Conservation (phyloP, 495 filamentous ascomycete species). For the Gamarada debralockiae region DNA sequence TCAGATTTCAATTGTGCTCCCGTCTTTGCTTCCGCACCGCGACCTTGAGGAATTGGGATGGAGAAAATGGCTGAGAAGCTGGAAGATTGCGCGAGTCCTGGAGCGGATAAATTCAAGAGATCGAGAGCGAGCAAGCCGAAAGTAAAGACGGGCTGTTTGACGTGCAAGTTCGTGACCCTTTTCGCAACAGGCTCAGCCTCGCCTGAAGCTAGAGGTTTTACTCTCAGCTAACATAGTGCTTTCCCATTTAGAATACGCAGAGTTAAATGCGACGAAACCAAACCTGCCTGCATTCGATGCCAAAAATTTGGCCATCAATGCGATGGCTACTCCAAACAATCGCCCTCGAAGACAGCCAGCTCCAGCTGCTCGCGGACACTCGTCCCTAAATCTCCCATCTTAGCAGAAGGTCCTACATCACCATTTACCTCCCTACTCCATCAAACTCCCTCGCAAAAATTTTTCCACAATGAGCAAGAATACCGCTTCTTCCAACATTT, state of each 20-base stretch:
- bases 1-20: too few species aligned
- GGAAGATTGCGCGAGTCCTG: neutral
- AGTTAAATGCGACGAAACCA: conserved; percentile 57
- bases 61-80: too few species aligned
- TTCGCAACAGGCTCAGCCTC: neutral
- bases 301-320: conserved; percentile 47
- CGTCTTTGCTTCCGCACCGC: too few species aligned
- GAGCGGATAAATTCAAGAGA: conserved; percentile 19
- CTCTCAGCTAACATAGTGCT: neutral
- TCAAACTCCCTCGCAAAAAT: neutral
- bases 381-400: conserved; percentile 11
- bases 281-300: conserved; percentile 50
- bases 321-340: conserved; percentile 44
- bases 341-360: neutral
- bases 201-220: neutral
- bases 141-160: conserved; percentile 22
- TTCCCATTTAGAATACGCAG: conserved; percentile 27
- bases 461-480: neutral
- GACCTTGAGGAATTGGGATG: too few species aligned
- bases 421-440: conserved; percentile 3
- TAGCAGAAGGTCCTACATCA: neutral
- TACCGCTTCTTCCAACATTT: neutral
- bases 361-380: conserved; percentile 9
- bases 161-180: conserved; percentile 24
- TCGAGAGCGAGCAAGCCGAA: conserved; percentile 24